Conservation (phyloP, 331 rosid species). For the Malus hybrid region DNA sequence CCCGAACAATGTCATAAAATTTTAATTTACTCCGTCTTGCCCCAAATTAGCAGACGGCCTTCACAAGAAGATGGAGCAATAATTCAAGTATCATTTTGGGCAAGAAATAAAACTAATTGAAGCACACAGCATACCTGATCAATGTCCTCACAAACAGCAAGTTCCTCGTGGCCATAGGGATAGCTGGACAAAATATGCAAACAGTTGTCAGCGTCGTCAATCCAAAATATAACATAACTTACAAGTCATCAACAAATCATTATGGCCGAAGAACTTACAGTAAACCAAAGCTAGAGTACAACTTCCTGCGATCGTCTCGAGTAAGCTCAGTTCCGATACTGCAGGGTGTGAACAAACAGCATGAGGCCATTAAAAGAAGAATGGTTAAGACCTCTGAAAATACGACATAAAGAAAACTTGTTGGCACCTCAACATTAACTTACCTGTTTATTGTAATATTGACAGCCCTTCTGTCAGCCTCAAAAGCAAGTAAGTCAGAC, state of each 20-base stretch:
- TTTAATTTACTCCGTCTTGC: neutral
- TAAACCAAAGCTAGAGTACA: conserved; percentile 89
- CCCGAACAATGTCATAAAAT: neutral
- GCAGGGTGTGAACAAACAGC: conserved; percentile 15
- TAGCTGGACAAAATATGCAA: conserved; percentile 39
- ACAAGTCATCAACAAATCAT: neutral
- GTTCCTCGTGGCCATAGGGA: conserved; percentile 96
- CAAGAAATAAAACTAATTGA: conserved; percentile 8
- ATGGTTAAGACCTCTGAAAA: neutral
- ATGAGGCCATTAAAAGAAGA: neutral
- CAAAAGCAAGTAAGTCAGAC: conserved; percentile 97
- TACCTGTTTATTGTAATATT: conserved; percentile 93
- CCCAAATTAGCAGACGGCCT: neutral
- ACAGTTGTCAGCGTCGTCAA: conserved; percentile 2
- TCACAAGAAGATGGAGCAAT: neutral
- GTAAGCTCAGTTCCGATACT: conserved; percentile 99
- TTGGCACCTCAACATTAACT: neutral
- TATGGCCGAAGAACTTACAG: conserved; percentile 50
- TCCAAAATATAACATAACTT: conserved; percentile 14
- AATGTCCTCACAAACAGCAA: conserved; percentile 85
- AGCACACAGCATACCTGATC: conserved; percentile 63
- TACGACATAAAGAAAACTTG: neutral
- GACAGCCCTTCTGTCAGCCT: conserved; percentile 98
- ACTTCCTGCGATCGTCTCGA: conserved; percentile 84
- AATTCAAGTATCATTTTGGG: neutral